Evolutionary conservation across 2,329 filamentous ascomycete genomes (phyloP).

Genomic region (Mycosphaerella arachidis): DNA sequence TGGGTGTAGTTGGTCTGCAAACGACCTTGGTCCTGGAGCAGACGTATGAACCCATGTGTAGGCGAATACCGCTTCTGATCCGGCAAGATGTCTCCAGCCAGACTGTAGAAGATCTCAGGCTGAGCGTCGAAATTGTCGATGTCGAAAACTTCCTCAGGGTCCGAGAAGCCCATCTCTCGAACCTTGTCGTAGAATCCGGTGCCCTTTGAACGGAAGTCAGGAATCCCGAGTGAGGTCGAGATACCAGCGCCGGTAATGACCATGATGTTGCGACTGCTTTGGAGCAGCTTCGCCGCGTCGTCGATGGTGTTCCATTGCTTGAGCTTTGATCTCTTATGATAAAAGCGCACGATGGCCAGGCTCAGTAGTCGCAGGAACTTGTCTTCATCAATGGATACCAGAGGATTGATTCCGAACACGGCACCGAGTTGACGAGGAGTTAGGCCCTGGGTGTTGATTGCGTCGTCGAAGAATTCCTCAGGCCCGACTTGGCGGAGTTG

Average conservation of each 20-base stretch:
- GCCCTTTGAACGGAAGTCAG: conserved; percentile 91
- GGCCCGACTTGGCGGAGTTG: conserved; percentile 69
- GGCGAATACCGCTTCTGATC: conserved; percentile 71
- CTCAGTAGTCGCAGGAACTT: conserved; percentile 68
- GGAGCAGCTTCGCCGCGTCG: conserved; percentile 75
- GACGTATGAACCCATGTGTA: conserved; percentile 87
- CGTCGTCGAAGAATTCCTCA: conserved; percentile 68
- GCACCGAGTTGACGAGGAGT: conserved; percentile 79
- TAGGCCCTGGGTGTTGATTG: conserved; percentile 63
- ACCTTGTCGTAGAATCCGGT: conserved; percentile 87
- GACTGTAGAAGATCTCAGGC: conserved; percentile 82
- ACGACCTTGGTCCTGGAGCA: conserved; percentile 83
- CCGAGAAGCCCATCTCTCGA: conserved; percentile 62
- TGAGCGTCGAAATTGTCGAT: conserved; percentile 81
- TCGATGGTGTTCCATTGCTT: conserved; percentile 76
- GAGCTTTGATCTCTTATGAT: conserved; percentile 77
- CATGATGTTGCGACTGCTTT: conserved; percentile 74
- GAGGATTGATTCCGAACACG: conserved; percentile 75
- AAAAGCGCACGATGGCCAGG: conserved; percentile 72
- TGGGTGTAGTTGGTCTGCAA: conserved; percentile 96
- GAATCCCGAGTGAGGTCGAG: conserved; percentile 92
- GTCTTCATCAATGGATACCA: conserved; percentile 58
- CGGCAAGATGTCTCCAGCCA: conserved; percentile 87
- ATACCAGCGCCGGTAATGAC: conserved; percentile 95
- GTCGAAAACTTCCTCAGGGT: conserved; percentile 95